phyloP scores from a whole-genome alignment of 495 filamentous ascomycete genomes.

The Talaromyces trachyspermus region DNA sequence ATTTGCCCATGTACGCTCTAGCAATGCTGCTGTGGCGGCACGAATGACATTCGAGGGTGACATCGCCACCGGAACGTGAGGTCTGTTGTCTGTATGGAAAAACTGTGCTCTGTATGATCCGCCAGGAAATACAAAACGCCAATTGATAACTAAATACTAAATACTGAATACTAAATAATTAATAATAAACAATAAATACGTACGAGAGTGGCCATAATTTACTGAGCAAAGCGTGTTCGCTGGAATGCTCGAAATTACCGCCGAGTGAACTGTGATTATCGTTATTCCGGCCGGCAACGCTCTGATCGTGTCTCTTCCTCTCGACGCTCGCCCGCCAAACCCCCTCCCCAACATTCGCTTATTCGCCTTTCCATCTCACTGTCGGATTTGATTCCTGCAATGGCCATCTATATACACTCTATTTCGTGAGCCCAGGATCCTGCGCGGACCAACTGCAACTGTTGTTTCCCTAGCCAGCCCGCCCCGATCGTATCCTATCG shows the following conservation, averaged over 20 bases:
- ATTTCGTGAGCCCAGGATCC: neutral
- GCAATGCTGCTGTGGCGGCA: no score
- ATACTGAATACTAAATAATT: no score
- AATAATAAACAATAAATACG: no score
- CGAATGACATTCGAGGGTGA: no score
- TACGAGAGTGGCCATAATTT: no score
- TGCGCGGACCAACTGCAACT: neutral
- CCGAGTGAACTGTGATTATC: neutral
- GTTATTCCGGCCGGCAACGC: slow-evolving; percentile 8
- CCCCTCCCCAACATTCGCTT: neutral
- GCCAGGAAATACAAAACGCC: no score
- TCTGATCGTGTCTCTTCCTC: neutral
- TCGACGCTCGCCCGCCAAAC: neutral
- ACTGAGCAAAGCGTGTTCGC: neutral
- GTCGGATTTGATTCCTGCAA: slow-evolving; percentile 2
- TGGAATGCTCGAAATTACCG: neutral
- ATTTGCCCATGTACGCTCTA: no score
- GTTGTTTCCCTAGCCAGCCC: neutral
- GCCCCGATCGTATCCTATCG: neutral
- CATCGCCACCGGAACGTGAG: no score
- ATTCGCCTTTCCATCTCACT: neutral
- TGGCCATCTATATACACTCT: slow-evolving; percentile 11
- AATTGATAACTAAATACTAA: no score
- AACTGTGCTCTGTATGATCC: no score
- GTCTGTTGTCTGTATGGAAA: no score